These are phyloP conservation scores for Rhodamnia argentea DNA, from an alignment of 345 rosid genomes.

Conservation along the genomic window DNA sequence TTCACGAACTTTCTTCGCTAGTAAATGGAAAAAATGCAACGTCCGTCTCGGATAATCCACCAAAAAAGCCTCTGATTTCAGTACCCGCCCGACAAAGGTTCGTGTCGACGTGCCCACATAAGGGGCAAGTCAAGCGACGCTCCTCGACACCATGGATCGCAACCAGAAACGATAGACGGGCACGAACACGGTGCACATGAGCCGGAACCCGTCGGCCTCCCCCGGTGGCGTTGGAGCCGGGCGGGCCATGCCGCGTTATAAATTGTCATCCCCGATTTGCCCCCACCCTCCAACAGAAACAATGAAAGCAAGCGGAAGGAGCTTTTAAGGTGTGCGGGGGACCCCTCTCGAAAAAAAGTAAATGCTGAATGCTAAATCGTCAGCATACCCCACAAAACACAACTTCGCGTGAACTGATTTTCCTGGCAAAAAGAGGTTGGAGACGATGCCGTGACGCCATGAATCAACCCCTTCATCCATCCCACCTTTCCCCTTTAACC, in stretches of 20 bases:
- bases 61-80: background rate
- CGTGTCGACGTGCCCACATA: background rate
- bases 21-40: background rate
- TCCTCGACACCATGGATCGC: background rate
- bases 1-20: background rate
- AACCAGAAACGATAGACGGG: accelerated
- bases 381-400: background rate
- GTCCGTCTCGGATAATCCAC: background rate
- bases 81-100: background rate
- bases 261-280: background rate
- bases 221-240: background rate
- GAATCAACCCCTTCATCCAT: background rate
- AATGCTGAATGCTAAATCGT: background rate
- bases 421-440: background rate
- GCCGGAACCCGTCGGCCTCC: background rate
- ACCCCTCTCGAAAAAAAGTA: background rate
- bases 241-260: background rate
- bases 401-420: background rate
- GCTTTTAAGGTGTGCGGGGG: background rate
- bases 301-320: background rate
- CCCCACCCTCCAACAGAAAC: background rate
- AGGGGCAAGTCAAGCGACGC: background rate
- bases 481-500: background rate
- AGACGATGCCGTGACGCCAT: background rate
- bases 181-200: background rate